Conservation (phyloP, 768 basidiomycete species). For the Tulasnella sp. region DNA sequence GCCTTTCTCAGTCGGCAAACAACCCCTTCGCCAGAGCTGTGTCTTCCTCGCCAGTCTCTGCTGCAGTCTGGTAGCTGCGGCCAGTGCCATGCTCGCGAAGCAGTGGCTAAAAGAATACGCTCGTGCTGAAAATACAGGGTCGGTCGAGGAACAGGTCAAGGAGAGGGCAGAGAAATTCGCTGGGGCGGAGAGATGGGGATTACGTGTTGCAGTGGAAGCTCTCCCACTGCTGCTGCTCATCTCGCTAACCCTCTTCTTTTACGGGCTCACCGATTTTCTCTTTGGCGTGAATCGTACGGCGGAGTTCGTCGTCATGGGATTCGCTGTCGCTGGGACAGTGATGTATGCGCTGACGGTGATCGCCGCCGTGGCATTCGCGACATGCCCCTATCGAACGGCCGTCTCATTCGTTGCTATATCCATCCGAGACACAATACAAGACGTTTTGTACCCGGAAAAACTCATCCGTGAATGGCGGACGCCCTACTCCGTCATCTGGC, state of each 20-base stretch:
- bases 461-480: too few relatives aligned
- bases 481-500: too few relatives aligned
- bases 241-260: neutral
- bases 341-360: neutral
- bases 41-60: slow-evolving; percentile 1
- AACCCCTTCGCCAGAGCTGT: neutral
- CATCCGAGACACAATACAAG: too few relatives aligned
- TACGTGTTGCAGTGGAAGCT: neutral
- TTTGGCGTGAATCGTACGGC: neutral
- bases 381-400: neutral
- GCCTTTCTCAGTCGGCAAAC: neutral
- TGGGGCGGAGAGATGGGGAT: neutral
- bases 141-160: neutral
- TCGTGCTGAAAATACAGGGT: neutral
- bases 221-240: neutral
- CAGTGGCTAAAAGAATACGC: neutral
- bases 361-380: neutral
- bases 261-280: slow-evolving; percentile 2
- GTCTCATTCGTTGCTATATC: neutral
- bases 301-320: neutral
- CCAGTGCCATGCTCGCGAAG: slow-evolving; percentile 6
- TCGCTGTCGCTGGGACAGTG: neutral
- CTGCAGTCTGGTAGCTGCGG: slow-evolving; percentile 3
- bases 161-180: neutral
- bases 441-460: too few relatives aligned